Conservation (phyloP, 768 basidiomycete species). For the Leucocoprinus birnbaumii region DNA sequence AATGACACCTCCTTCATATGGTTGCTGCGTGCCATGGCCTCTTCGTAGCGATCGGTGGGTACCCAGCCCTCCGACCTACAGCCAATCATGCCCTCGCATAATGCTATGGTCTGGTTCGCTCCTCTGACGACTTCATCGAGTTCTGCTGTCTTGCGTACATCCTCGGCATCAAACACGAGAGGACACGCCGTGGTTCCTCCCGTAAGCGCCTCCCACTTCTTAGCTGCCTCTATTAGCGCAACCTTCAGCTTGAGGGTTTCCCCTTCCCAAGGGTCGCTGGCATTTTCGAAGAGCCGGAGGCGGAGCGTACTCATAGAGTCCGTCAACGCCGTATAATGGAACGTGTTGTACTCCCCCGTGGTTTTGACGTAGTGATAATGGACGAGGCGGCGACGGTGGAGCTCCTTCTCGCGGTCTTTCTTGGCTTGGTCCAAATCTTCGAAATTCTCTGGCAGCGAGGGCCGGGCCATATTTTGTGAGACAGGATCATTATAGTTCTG, state of each 20-base stretch:
- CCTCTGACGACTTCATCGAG: conserved; percentile 26
- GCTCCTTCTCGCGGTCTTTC: conserved; percentile 26
- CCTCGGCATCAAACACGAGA: conserved; percentile 41
- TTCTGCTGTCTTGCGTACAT: conserved; percentile 38
- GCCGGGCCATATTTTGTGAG: conserved; percentile 34
- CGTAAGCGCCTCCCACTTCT: conserved; percentile 40
- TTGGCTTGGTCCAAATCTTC: conserved; percentile 37
- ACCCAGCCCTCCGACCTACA: conserved; percentile 42
- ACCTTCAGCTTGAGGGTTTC: conserved; percentile 45
- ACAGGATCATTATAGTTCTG: conserved; percentile 45
- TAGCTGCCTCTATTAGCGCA: conserved; percentile 40
- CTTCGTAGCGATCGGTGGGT: conserved; percentile 36
- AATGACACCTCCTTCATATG: conserved; percentile 31
- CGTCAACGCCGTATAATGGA: conserved; percentile 36
- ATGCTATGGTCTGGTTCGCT: conserved; percentile 29
- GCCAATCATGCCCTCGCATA: conserved; percentile 23
- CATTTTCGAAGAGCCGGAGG: conserved; percentile 39
- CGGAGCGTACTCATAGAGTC: conserved; percentile 32
- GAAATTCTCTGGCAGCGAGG: conserved; percentile 41
- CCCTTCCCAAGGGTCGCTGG: conserved; percentile 48
- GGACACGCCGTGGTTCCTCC: conserved; percentile 39
- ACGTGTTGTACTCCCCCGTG: conserved; percentile 43
- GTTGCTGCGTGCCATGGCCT: conserved; percentile 30
- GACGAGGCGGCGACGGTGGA: conserved; percentile 44
- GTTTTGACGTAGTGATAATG: conserved; percentile 46